A percentile compares a stretch with the other conserved stretches of the same genome.
phyloP scores from a whole-genome alignment of 106 monocot genomes.

The Amphibolis antarctica region DNA sequence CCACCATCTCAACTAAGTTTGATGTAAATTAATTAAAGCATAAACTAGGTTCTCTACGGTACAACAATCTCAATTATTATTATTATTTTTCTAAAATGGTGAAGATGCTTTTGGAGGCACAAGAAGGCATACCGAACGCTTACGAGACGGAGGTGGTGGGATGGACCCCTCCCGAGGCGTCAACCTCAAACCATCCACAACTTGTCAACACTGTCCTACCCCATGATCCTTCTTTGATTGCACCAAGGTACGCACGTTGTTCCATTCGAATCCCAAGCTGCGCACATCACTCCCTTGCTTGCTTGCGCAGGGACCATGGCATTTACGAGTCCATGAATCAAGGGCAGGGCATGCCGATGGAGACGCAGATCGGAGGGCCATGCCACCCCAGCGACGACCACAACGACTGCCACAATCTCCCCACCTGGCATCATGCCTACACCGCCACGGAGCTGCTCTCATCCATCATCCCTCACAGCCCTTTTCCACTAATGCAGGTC shows the following conservation, averaged over 20 bases:
- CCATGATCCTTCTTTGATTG: not conserved
- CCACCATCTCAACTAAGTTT: too few species aligned
- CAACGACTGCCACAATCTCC: too few species aligned
- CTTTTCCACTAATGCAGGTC: too few species aligned
- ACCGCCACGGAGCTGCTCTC: too few species aligned
- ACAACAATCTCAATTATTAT: not conserved
- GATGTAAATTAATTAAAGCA: too few species aligned
- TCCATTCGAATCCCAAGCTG: not conserved
- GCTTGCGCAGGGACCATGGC: not conserved
- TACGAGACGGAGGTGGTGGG: not conserved
- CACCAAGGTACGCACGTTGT: not conserved
- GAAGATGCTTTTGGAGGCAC: not conserved
- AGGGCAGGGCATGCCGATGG: too few species aligned
- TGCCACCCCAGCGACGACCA: too few species aligned
- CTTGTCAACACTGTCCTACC: too few species aligned
- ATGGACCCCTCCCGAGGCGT: not conserved
- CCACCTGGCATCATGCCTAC: too few species aligned
- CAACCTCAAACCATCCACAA: not conserved
- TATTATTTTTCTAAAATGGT: not conserved
- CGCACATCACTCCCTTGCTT: not conserved
- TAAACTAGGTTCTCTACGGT: too few species aligned
- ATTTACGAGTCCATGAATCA: not conserved
- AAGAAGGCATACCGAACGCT: not conserved
- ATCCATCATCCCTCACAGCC: too few species aligned
- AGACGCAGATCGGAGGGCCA: too few species aligned